phyloP scores from a whole-genome alignment of 495 filamentous ascomycete species.

The Hyaloscypha bicolor region DNA sequence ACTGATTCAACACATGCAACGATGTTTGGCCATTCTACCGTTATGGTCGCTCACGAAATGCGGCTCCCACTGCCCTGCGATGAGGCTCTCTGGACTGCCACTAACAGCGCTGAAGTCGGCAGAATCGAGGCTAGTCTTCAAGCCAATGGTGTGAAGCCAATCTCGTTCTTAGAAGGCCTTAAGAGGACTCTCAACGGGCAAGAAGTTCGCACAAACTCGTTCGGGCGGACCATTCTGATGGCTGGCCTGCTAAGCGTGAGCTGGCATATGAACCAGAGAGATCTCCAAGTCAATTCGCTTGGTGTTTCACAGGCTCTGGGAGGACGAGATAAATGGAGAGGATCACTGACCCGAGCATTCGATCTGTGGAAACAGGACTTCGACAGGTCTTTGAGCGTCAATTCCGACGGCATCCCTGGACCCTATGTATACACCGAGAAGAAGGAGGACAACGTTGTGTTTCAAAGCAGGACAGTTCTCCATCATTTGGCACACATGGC shows the following conservation, averaged over 20 bases:
- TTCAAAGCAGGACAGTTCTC: constrained; percentile 83
- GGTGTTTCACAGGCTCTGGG: constrained; percentile 77
- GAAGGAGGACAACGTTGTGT: constrained; percentile 74
- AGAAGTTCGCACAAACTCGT: constrained; percentile 87
- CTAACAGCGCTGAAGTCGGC: constrained; percentile 83
- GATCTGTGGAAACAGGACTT: constrained; percentile 96
- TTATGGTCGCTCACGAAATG: constrained; percentile 97
- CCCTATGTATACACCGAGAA: constrained; percentile 45
- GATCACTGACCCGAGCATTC: constrained; percentile 83
- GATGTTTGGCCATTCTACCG: constrained; percentile 97
- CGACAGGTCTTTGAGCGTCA: constrained; percentile 68
- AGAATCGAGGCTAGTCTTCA: constrained; percentile 81
- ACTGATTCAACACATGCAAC: constrained; percentile 95
- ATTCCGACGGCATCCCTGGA: constrained; percentile 43
- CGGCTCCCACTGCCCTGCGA: constrained; percentile 91
- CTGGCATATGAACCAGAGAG: constrained; percentile 98
- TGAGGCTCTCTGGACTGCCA: constrained; percentile 91
- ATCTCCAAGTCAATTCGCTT: constrained; percentile 90
- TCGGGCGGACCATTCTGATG: constrained; percentile 95
- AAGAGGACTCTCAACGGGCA: constrained; percentile 89
- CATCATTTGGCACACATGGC: constrained; percentile 97
- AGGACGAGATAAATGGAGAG: constrained; percentile 90
- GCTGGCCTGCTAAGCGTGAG: constrained; percentile 89
- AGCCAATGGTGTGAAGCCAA: constrained; percentile 81
- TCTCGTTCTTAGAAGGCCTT: constrained; percentile 87